Percentiles rank a stretch among this genome's conserved stretches.
Conservation (phyloP, 2,329 filamentous ascomycete genomes). For the Fusarium azukiicola region DNA sequence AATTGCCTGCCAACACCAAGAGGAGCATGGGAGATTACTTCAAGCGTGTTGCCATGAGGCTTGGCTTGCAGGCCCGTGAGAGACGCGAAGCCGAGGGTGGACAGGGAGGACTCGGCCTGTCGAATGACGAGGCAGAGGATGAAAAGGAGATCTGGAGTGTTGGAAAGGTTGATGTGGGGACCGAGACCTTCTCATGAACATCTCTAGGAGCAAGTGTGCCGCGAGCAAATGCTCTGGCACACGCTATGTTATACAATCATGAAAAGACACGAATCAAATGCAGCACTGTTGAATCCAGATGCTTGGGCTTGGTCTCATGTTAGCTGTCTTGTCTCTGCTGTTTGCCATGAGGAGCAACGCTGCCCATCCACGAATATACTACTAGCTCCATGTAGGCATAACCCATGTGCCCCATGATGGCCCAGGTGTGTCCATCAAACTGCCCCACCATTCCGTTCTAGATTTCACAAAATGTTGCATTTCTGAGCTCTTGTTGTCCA, state of each 20-base stretch:
- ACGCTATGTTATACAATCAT: not conserved
- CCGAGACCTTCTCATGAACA: conserved; percentile 49
- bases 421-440: not conserved
- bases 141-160: conserved; percentile 98
- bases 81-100: conserved; percentile 95
- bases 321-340: not conserved
- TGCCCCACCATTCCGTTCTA: not conserved
- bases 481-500: not conserved
- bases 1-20: conserved; percentile 86
- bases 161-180: conserved; percentile 86
- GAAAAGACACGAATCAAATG: conserved; percentile 13
- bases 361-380: not conserved
- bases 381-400: not conserved
- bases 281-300: not conserved
- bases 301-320: not conserved
- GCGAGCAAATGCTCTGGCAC: conserved; percentile 2
- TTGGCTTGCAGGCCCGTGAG: conserved; percentile 94
- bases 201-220: not conserved
- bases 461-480: not conserved
- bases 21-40: conserved; percentile 98
- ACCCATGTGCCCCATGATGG: not conserved
- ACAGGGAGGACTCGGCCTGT: conserved; percentile 90
- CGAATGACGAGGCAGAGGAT: conserved; percentile 95
- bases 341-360: not conserved
- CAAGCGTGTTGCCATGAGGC: conserved; percentile 91